Percentiles rank a stretch among this genome's conserved stretches.
These are phyloP conservation scores for Rubroshorea leprosula DNA, from an alignment of 345 rosid species.

Conservation along the genomic window DNA sequence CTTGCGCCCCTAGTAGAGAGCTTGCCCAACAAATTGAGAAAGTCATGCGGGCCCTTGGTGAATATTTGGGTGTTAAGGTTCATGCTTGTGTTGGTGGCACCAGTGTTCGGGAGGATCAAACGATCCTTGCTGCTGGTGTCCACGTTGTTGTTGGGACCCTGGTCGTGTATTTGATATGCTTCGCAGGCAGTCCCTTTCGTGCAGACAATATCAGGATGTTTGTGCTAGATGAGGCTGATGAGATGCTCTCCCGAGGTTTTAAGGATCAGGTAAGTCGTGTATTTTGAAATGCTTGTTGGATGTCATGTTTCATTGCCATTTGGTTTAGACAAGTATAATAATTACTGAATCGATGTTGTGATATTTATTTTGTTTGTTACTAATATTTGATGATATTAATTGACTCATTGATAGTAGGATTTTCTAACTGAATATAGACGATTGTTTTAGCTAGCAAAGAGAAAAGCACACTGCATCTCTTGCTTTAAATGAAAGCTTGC, in stretches of 20 bases:
- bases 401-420: too few relatives aligned
- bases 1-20: slow-evolving; percentile 30
- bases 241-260: slow-evolving; percentile 23
- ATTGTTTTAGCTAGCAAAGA: too few relatives aligned
- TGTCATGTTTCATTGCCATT: too few relatives aligned
- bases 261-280: slow-evolving; percentile 20
- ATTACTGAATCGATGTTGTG: too few relatives aligned
- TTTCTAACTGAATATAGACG: too few relatives aligned
- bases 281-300: too few relatives aligned
- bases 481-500: too few relatives aligned
- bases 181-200: slow-evolving; percentile 19
- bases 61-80: slow-evolving; percentile 23
- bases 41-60: slow-evolving; percentile 27
- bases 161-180: slow-evolving; percentile 27
- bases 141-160: slow-evolving; percentile 33
- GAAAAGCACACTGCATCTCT: too few relatives aligned
- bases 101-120: slow-evolving; percentile 25
- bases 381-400: too few relatives aligned
- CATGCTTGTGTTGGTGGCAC: slow-evolving; percentile 37
- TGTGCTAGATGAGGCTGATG: slow-evolving; percentile 25
- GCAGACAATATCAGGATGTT: slow-evolving; percentile 24
- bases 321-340: too few relatives aligned
- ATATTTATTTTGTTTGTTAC: too few relatives aligned
- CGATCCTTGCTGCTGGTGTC: slow-evolving; percentile 21
- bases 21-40: slow-evolving; percentile 30